Conservation (phyloP, 805 yeast genomes). For the Saturnispora bothae region DNA sequence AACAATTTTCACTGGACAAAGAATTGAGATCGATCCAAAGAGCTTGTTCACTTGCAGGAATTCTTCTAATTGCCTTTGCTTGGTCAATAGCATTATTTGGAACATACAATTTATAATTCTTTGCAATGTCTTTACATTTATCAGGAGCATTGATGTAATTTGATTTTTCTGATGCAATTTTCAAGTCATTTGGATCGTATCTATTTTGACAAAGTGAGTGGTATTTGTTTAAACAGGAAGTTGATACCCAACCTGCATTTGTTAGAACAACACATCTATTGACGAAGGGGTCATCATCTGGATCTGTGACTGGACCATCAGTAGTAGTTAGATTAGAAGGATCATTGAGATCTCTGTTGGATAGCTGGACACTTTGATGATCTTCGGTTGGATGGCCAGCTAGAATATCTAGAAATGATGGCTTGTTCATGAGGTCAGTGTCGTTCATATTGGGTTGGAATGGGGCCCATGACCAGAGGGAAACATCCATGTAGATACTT, state of each 20-base stretch:
- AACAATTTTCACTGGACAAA: conserved; percentile 61
- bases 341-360: not conserved
- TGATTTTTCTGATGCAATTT: conserved; percentile 23
- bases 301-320: conserved; percentile 1
- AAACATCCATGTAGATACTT: conserved; percentile 24
- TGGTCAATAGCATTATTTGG: conserved; percentile 46
- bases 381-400: not conserved
- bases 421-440: conserved; percentile 5
- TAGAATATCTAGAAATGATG: not conserved
- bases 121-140: conserved; percentile 17
- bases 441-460: conserved; percentile 35
- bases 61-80: conserved; percentile 14
- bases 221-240: conserved; percentile 49
- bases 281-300: conserved; percentile 15
- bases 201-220: conserved; percentile 46
- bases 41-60: conserved; percentile 25
- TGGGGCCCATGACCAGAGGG: conserved; percentile 70
- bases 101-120: conserved; percentile 28
- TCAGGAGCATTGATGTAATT: conserved; percentile 37
- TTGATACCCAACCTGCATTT: conserved; percentile 50
- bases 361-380: not conserved
- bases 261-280: conserved; percentile 33
- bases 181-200: conserved; percentile 34
- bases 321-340: not conserved
- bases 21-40: conserved; percentile 82